phyloP scores from a whole-genome alignment of 2,329 filamentous ascomycete genomes.

The Sphaerulina musiva region DNA sequence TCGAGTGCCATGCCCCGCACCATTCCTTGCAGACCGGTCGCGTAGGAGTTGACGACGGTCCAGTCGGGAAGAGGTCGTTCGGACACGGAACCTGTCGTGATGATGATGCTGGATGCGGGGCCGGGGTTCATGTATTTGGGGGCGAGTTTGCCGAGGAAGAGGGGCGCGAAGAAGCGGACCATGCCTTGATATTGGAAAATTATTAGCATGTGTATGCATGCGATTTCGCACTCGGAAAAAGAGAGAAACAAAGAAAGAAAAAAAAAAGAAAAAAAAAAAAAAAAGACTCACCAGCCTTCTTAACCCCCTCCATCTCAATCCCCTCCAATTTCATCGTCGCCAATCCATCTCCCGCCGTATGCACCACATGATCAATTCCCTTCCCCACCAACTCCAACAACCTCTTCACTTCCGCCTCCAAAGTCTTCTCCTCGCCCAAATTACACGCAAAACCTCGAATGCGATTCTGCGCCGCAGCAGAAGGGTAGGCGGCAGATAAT shows the following conservation, averaged over 20 bases:
- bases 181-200: slow-evolving; percentile 29
- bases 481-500: slow-evolving; percentile 42
- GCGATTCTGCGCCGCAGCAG: slow-evolving; percentile 28
- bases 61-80: slow-evolving; percentile 50
- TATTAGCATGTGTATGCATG: too few species aligned
- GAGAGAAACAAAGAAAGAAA: too few species aligned
- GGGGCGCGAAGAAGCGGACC: slow-evolving; percentile 47
- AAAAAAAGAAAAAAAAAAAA: too few species aligned
- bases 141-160: slow-evolving; percentile 49
- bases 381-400: slow-evolving; percentile 39
- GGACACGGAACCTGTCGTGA: slow-evolving; percentile 51
- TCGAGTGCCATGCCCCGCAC: slow-evolving; percentile 55
- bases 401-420: slow-evolving; percentile 44
- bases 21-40: slow-evolving; percentile 49
- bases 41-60: slow-evolving; percentile 45
- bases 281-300: slow-evolving; percentile 28
- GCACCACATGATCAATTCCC: slow-evolving; percentile 51
- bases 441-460: slow-evolving; percentile 45
- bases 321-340: slow-evolving; percentile 38
- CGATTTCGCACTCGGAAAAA: too few species aligned
- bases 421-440: slow-evolving; percentile 41
- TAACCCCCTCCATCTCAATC: slow-evolving; percentile 37
- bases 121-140: slow-evolving; percentile 40
- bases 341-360: slow-evolving; percentile 50
- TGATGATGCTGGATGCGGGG: slow-evolving; percentile 45